phyloP scores from a whole-genome alignment of 2,329 filamentous ascomycete species.

The Pseudogymnoascus destructans region DNA sequence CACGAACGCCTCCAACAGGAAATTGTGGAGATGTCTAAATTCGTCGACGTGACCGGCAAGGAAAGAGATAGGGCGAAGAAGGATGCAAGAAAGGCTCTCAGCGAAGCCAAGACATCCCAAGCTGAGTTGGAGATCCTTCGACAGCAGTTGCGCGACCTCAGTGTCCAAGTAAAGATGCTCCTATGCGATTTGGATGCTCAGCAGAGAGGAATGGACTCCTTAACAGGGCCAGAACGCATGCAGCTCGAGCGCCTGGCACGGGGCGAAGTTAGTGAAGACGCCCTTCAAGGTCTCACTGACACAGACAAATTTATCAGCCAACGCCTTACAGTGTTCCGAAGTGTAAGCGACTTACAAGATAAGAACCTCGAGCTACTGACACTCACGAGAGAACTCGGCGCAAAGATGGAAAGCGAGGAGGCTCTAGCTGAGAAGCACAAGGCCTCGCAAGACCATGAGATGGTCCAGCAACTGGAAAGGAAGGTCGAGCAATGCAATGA shows the following conservation, averaged over 20 bases:
- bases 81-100: conserved; percentile 64
- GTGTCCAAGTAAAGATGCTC: conserved; percentile 80
- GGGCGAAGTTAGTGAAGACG: conserved; percentile 59
- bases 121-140: conserved; percentile 67
- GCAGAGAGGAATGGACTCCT: conserved; percentile 62
- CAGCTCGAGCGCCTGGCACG: conserved; percentile 67
- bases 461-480: conserved; percentile 59
- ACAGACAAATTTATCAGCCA: conserved; percentile 83
- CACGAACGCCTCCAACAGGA: conserved; percentile 69
- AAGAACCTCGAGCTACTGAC: conserved; percentile 78
- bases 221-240: conserved; percentile 57
- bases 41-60: conserved; percentile 69
- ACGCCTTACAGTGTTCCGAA: conserved; percentile 79
- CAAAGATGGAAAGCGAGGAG: conserved; percentile 84
- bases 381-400: conserved; percentile 71
- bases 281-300: conserved; percentile 62
- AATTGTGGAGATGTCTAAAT: conserved; percentile 69
- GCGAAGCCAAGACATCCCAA: conserved; percentile 49
- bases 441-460: conserved; percentile 51
- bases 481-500: conserved; percentile 70
- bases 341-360: conserved; percentile 69
- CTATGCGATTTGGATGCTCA: conserved; percentile 74
- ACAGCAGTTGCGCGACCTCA: conserved; percentile 78
- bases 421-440: conserved; percentile 54
- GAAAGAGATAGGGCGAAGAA: conserved; percentile 70